Conservation (phyloP, 108 stramenopile species). For the Pseudonitzschia pungens region DNA sequence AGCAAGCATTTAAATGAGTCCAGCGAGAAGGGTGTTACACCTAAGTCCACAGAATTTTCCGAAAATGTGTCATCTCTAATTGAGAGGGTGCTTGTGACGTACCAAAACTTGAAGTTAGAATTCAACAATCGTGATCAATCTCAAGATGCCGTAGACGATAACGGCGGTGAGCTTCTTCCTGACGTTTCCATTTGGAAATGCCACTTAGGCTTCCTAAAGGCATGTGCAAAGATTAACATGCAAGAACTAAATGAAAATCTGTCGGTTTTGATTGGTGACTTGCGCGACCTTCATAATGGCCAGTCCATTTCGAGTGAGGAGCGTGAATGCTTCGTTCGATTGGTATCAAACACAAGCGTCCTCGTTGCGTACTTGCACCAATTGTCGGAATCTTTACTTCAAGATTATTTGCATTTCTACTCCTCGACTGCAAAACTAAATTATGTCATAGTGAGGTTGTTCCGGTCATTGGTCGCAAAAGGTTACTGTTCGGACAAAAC, state of each 20-base stretch:
- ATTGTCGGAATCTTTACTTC: slow-evolving; percentile 34
- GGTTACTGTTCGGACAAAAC: slow-evolving; percentile 92
- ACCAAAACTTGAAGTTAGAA: slow-evolving; percentile 24
- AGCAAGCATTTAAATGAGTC: not conserved
- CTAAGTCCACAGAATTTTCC: slow-evolving; percentile 1
- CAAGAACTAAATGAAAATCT: slow-evolving; percentile 28
- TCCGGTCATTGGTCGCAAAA: slow-evolving; percentile 87
- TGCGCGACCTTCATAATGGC: slow-evolving; percentile 11
- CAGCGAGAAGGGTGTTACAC: not conserved
- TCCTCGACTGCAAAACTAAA: slow-evolving; percentile 69
- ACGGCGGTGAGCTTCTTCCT: not conserved
- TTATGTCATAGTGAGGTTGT: slow-evolving; percentile 87
- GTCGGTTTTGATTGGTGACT: not conserved
- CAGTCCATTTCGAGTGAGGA: not conserved
- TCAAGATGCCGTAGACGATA: not conserved
- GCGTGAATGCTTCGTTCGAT: slow-evolving; percentile 40
- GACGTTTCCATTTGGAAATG: slow-evolving; percentile 24
- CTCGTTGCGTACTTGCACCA: slow-evolving; percentile 41
- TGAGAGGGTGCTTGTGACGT: slow-evolving; percentile 25
- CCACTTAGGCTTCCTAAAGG: slow-evolving; percentile 25
- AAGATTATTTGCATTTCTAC: slow-evolving; percentile 54
- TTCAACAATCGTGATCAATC: not conserved
- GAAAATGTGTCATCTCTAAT: slow-evolving; percentile 11
- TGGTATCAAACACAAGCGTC: slow-evolving; percentile 47
- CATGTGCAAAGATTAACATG: slow-evolving; percentile 41